These are phyloP conservation scores for Kluyveromyces sp. DNA, from an alignment of 1,139 yeast species.

Conservation along the genomic window DNA sequence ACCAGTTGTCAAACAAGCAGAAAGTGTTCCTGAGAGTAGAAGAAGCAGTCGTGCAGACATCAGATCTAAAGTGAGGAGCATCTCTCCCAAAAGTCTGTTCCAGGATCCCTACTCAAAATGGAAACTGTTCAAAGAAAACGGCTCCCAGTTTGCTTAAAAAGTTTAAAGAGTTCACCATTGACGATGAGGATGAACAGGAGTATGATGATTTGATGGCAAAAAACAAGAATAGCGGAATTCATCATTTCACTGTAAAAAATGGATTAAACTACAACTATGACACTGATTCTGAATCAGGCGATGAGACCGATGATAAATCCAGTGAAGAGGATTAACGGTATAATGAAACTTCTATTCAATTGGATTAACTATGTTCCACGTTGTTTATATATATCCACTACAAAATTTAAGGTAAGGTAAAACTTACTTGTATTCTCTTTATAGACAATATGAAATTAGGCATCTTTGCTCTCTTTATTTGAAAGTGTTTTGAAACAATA, in stretches of 20 bases:
- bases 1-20: conserved; percentile 1
- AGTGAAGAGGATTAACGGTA: neutral
- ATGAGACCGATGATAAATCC: neutral
- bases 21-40: neutral
- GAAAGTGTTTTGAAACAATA: conserved; percentile 70
- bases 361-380: neutral
- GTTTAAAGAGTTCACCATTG: conserved; percentile 23
- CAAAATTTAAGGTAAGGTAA: too few relatives aligned
- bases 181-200: conserved; percentile 26
- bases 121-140: conserved; percentile 4
- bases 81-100: neutral
- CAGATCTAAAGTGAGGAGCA: neutral
- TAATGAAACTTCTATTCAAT: neutral
- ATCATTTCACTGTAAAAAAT: conserved; percentile 20
- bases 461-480: conserved; percentile 15
- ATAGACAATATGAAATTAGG: neutral
- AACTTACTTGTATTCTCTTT: too few relatives aligned
- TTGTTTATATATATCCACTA: neutral
- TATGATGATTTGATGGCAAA: conserved; percentile 17
- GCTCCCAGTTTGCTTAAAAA: conserved; percentile 15
- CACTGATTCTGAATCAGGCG: neutral
- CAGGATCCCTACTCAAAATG: conserved; percentile 4
- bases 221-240: conserved; percentile 9
- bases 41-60: neutral
- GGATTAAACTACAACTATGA: conserved; percentile 23